Evolutionary conservation across 2,329 filamentous ascomycete species (phyloP).

Genomic region (Pseudophaeomoniella oleicola): DNA sequence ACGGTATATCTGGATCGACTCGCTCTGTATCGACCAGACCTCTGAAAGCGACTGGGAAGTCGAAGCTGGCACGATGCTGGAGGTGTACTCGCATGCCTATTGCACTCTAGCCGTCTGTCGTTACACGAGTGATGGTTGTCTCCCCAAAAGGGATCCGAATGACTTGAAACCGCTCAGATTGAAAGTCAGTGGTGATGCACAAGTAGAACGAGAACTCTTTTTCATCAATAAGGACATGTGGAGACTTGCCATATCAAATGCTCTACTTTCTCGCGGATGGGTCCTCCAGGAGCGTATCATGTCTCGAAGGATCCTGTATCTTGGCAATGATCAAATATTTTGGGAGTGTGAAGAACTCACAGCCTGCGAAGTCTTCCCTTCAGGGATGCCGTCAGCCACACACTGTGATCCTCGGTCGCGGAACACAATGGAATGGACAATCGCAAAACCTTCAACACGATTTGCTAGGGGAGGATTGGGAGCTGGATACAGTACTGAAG

Average conservation of each 20-base stretch:
- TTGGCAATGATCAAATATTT: conserved; percentile 1
- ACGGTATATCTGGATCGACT: neutral
- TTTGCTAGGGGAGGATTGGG: neutral
- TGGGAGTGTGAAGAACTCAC: conserved; percentile 1
- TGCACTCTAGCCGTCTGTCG: neutral
- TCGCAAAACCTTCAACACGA: neutral
- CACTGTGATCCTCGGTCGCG: too few relatives aligned
- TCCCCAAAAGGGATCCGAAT: neutral
- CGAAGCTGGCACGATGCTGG: neutral
- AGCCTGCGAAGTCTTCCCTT: neutral
- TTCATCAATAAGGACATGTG: neutral
- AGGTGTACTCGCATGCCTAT: neutral
- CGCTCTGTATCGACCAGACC: neutral
- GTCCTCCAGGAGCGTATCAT: conserved; percentile 1
- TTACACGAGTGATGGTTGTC: too few relatives aligned
- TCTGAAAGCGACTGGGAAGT: neutral
- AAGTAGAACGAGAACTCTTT: neutral
- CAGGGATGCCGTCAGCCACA: too few relatives aligned
- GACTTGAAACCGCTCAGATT: neutral
- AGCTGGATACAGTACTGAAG: neutral
- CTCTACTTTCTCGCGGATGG: conserved; percentile 1
- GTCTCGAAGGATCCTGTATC: neutral
- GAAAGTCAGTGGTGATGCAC: neutral
- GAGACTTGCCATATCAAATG: neutral
- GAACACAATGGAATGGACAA: too few relatives aligned